A percentile compares a stretch with the other conserved stretches of the same genome.
Evolutionary conservation across 1,139 yeast genomes (phyloP).

Genomic region (Candida buenavistaensis): DNA sequence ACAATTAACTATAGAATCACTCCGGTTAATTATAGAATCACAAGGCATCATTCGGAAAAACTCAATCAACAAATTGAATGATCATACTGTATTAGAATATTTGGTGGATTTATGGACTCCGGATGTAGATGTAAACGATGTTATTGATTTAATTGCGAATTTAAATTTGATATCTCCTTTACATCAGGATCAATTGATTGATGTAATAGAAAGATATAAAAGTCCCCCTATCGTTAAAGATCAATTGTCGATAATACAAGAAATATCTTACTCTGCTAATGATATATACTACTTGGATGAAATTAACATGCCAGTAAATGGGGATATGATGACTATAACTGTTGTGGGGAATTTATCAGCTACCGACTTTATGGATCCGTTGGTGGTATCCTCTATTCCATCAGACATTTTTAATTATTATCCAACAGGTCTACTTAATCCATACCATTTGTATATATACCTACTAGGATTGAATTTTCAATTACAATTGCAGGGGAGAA

Average conservation of each 20-base stretch:
- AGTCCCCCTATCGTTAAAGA: background rate
- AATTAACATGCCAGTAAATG: slow-evolving; percentile 8
- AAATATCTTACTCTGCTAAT: slow-evolving; percentile 9
- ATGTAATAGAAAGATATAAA: background rate
- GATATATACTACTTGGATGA: slow-evolving; percentile 13
- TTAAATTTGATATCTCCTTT: slow-evolving; percentile 5
- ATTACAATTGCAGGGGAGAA: slow-evolving; percentile 10
- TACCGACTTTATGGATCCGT: slow-evolving; percentile 19
- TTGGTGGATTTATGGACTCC: slow-evolving; percentile 6
- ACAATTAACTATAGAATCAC: slow-evolving; percentile 6
- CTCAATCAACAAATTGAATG: slow-evolving; percentile 1
- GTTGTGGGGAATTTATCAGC: slow-evolving; percentile 18
- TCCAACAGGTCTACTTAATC: slow-evolving; percentile 14
- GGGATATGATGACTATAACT: slow-evolving; percentile 9
- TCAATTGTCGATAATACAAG: slow-evolving; percentile 4
- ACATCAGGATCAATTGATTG: slow-evolving; percentile 4
- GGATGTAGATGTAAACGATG: slow-evolving; percentile 6
- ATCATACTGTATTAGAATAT: slow-evolving; percentile 10
- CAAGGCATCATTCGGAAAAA: slow-evolving; percentile 7
- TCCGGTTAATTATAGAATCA: slow-evolving; percentile 6
- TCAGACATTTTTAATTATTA: slow-evolving; percentile 10
- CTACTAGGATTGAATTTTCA: slow-evolving; percentile 13
- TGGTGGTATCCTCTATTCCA: slow-evolving; percentile 14
- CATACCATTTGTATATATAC: slow-evolving; percentile 13
- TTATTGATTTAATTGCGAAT: slow-evolving; percentile 7